Conservation (phyloP, 805 yeast species). For the Candida tammaniensis region DNA sequence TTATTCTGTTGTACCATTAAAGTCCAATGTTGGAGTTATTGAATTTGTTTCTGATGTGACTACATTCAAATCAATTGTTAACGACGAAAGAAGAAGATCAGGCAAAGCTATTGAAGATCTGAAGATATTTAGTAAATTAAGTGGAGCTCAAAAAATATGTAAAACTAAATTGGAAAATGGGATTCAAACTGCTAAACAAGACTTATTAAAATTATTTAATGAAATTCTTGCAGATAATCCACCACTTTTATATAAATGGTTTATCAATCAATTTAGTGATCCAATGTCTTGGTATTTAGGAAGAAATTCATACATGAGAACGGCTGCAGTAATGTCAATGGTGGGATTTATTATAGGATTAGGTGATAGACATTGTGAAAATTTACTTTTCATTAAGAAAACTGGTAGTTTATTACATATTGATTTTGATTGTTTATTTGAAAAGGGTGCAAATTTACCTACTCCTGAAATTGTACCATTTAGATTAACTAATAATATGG, state of each 20-base stretch:
- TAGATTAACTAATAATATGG: slow-evolving; percentile 81
- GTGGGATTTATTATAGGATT: slow-evolving; percentile 92
- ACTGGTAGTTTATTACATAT: slow-evolving; percentile 87
- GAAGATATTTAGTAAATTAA: slow-evolving; percentile 26
- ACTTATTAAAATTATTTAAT: slow-evolving; percentile 22
- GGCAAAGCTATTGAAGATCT: slow-evolving; percentile 25
- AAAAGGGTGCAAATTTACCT: slow-evolving; percentile 67
- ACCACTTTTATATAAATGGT: slow-evolving; percentile 85
- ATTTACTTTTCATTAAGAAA: slow-evolving; percentile 67
- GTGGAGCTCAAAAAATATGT: slow-evolving; percentile 27
- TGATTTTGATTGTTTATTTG: slow-evolving; percentile 95
- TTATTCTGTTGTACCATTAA: slow-evolving; percentile 84
- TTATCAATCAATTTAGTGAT: slow-evolving; percentile 82
- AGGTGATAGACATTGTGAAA: slow-evolving; percentile 97
- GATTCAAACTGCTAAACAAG: slow-evolving; percentile 13
- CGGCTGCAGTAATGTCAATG: slow-evolving; percentile 95
- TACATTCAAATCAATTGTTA: slow-evolving; percentile 31
- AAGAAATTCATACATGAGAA: slow-evolving; percentile 68
- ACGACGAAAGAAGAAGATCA: slow-evolving; percentile 25
- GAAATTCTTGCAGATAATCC: slow-evolving; percentile 38
- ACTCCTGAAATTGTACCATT: slow-evolving; percentile 96
- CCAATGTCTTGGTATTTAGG: slow-evolving; percentile 86
- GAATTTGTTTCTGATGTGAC: slow-evolving; percentile 49
- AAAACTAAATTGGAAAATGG: slow-evolving; percentile 14
- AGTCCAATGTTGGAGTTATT: slow-evolving; percentile 84